Evolutionary conservation across 495 filamentous ascomycete species (phyloP).

Genomic region (Pseudoneurospora amorphoporcata): DNA sequence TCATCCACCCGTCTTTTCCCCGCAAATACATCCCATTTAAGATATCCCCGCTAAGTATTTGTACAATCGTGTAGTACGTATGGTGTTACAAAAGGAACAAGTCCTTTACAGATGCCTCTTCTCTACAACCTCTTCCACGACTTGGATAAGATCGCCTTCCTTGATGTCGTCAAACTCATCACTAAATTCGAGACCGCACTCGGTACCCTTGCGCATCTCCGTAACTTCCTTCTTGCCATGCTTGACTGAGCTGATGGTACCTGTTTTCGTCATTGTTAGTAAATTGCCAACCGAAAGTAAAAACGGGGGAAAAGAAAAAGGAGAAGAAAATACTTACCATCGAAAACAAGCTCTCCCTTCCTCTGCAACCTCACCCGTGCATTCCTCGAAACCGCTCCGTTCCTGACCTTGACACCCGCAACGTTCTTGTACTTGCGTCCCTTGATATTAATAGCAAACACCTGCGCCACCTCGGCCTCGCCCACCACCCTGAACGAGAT

Average conservation of each 20-base stretch:
- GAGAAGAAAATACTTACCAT: slow-evolving; percentile 49
- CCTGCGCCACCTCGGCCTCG: slow-evolving; percentile 75
- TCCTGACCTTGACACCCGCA: slow-evolving; percentile 81
- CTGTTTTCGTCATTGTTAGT: slow-evolving; percentile 32
- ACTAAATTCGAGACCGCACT: slow-evolving; percentile 86
- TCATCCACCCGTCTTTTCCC: not conserved
- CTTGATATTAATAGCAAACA: slow-evolving; percentile 76
- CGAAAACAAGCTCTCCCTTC: slow-evolving; percentile 54
- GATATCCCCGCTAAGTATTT: not conserved
- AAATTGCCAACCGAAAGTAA: slow-evolving; percentile 1
- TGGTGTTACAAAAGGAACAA: not conserved
- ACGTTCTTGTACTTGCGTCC: slow-evolving; percentile 57
- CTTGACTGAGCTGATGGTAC: slow-evolving; percentile 69
- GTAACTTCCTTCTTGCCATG: slow-evolving; percentile 82
- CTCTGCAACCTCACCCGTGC: slow-evolving; percentile 64
- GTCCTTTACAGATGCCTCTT: slow-evolving; percentile 51
- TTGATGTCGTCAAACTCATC: slow-evolving; percentile 61
- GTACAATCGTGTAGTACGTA: not conserved
- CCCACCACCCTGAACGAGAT: slow-evolving; percentile 62
- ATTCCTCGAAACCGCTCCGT: slow-evolving; percentile 55
- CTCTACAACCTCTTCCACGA: slow-evolving; percentile 68
- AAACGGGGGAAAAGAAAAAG: not conserved
- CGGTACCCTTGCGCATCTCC: slow-evolving; percentile 81
- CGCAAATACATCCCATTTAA: not conserved
- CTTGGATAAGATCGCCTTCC: slow-evolving; percentile 76